A percentile compares a stretch with the other conserved stretches of the same genome.
These are phyloP conservation scores for Albugo laibachii DNA, from an alignment of 352 stramenopile species.

Conservation along the genomic window DNA sequence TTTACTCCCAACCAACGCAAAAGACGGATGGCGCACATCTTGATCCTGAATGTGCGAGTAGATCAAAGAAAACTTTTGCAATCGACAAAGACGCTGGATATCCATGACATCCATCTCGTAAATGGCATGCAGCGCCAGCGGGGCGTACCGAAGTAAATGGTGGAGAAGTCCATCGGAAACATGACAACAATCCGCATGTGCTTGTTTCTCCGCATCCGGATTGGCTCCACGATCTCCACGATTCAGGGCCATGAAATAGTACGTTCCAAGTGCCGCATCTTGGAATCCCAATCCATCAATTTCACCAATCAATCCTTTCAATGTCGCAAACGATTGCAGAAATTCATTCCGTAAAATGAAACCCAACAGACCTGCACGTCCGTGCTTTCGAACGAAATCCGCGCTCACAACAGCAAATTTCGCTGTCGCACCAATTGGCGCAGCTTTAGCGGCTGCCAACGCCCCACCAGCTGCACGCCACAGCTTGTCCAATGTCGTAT, in stretches of 20 bases:
- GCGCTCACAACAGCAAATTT: conserved; percentile 74
- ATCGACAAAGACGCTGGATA: conserved; percentile 59
- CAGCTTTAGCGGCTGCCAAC: conserved; percentile 50
- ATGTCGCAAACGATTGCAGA: conserved; percentile 73
- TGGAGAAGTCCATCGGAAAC: conserved; percentile 53
- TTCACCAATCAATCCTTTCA: conserved; percentile 62
- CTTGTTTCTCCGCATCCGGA: conserved; percentile 34
- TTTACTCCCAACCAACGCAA: conserved; percentile 54
- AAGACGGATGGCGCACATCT: conserved; percentile 62
- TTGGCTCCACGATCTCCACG: conserved; percentile 52
- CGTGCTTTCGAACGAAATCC: conserved; percentile 73
- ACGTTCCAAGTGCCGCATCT: conserved; percentile 66
- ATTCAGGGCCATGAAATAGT: conserved; percentile 82
- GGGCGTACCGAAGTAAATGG: conserved; percentile 52
- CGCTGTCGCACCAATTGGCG: conserved; percentile 53
- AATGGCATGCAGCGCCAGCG: conserved; percentile 59
- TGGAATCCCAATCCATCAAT: conserved; percentile 65
- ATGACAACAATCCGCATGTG: conserved; percentile 26
- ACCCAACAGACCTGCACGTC: conserved; percentile 44
- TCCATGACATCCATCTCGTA: conserved; percentile 71
- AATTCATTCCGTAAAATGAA: conserved; percentile 79
- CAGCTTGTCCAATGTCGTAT: conserved; percentile 74
- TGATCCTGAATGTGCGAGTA: conserved; percentile 70
- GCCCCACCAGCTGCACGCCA: conserved; percentile 61
- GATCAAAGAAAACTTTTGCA: conserved; percentile 62